Conservation (phyloP, 2,329 filamentous ascomycete genomes). For the Pestalotiopsis sp. region DNA sequence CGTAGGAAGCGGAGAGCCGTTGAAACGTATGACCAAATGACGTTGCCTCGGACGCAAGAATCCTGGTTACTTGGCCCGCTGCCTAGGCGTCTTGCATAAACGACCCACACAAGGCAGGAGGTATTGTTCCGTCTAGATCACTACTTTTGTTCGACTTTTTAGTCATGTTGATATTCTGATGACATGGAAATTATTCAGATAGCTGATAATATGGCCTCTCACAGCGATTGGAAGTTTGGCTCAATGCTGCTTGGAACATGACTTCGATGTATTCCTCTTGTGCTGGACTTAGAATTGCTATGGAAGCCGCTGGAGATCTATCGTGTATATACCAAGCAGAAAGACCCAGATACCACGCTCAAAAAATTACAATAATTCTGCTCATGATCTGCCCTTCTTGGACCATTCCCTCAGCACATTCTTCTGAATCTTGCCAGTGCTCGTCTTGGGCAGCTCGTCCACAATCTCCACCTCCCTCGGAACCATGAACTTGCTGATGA, state of each 20-base stretch:
- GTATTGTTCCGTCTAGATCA: background rate
- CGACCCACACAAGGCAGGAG: background rate
- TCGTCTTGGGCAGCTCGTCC: conserved; percentile 90
- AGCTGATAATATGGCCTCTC: too few species aligned
- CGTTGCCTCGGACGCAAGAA: background rate
- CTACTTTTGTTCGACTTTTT: background rate
- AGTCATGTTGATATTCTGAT: too few species aligned
- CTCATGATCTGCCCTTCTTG: conserved; percentile 40
- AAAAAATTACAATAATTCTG: background rate
- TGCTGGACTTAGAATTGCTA: background rate
- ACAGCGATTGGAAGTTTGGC: too few species aligned
- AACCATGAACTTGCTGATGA: conserved; percentile 90
- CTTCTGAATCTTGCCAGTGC: conserved; percentile 96
- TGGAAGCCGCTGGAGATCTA: background rate
- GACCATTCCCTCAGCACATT: conserved; percentile 89
- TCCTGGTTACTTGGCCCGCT: background rate
- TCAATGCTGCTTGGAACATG: too few species aligned
- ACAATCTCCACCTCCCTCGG: conserved; percentile 75
- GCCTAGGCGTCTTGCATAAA: background rate
- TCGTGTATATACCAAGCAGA: background rate
- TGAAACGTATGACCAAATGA: background rate
- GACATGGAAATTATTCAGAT: too few species aligned
- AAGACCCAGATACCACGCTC: background rate
- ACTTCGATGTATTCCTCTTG: background rate
- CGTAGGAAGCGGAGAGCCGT: background rate